phyloP scores from a whole-genome alignment of 306 rosid genomes.

The Casuarina cunninghamiana region DNA sequence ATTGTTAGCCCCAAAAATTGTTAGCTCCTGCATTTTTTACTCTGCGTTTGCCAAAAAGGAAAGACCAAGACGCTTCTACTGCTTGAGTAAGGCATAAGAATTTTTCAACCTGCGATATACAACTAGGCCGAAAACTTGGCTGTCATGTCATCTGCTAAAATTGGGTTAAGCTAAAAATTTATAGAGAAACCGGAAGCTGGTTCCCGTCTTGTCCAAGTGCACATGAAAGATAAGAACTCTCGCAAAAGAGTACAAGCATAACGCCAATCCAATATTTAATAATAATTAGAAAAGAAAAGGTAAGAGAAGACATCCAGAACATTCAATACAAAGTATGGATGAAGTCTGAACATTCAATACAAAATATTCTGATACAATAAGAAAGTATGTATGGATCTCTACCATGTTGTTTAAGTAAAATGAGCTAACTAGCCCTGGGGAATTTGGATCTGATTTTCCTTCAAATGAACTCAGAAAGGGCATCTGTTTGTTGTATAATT shows the following conservation, averaged over 20 bases:
- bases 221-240: too few species aligned
- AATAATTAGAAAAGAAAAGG: too few species aligned
- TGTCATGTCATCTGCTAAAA: not conserved
- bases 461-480: not conserved
- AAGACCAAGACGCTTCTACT: too few species aligned
- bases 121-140: not conserved
- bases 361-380: too few species aligned
- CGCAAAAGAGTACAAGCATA: too few species aligned
- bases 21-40: not conserved
- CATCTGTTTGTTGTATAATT: too few species aligned
- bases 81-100: too few species aligned
- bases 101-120: not conserved
- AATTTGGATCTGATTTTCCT: not conserved
- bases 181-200: not conserved
- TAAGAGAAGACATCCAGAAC: too few species aligned
- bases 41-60: too few species aligned
- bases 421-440: not conserved
- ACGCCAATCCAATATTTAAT: too few species aligned
- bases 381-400: not conserved
- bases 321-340: too few species aligned
- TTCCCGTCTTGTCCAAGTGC: not conserved
- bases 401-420: not conserved
- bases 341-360: too few species aligned
- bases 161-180: not conserved
- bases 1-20: not conserved